These are phyloP conservation scores for Fusarium foetens DNA, from an alignment of 2,329 filamentous ascomycete species.

Conservation along the genomic window DNA sequence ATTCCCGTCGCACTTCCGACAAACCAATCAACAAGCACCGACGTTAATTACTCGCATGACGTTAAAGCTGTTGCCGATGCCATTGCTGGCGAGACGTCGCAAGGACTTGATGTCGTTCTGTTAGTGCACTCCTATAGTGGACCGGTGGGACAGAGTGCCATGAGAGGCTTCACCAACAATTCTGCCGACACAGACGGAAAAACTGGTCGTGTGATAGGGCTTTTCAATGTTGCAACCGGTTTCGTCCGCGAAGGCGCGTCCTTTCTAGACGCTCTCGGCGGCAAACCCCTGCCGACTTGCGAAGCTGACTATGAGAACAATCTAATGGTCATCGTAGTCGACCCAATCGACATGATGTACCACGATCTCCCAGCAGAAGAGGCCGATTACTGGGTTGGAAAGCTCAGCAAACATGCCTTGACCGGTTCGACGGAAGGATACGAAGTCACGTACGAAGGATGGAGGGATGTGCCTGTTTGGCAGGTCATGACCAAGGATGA, in stretches of 20 bases:
- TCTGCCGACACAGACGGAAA: not conserved
- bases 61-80: constrained; percentile 52
- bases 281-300: constrained; percentile 56
- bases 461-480: constrained; percentile 59
- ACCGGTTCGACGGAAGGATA: constrained; percentile 58
- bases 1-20: constrained; percentile 53
- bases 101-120: constrained; percentile 57
- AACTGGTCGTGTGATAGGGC: constrained; percentile 55
- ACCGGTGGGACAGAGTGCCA: constrained; percentile 56
- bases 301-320: constrained; percentile 53
- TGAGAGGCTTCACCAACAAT: constrained; percentile 53
- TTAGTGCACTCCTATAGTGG: constrained; percentile 62
- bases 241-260: constrained; percentile 51
- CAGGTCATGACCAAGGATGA: constrained; percentile 58
- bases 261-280: constrained; percentile 56
- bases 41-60: constrained; percentile 55
- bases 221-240: constrained; percentile 58
- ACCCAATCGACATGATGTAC: constrained; percentile 58
- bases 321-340: constrained; percentile 52
- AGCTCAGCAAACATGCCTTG: constrained; percentile 54
- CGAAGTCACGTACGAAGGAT: constrained; percentile 57
- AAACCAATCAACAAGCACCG: constrained; percentile 45
- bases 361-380: constrained; percentile 60
- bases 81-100: constrained; percentile 49
- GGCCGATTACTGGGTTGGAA: constrained; percentile 53